Base-by-base conservation (phyloP, 2,329 filamentous ascomycete species). In the Hysterium pulicare region DNA sequence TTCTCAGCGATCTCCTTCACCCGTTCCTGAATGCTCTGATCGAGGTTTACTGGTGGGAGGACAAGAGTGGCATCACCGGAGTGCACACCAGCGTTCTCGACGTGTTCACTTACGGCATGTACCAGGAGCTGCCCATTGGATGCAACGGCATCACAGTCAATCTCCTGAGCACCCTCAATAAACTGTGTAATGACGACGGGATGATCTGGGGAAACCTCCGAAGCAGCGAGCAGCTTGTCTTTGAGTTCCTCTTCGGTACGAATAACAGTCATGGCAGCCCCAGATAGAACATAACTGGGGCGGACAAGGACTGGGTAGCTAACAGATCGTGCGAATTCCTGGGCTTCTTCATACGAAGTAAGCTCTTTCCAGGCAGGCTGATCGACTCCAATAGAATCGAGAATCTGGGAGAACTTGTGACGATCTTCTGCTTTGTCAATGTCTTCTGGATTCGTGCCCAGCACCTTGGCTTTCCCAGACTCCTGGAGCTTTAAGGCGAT, bases 321-420 rank as follows among this genome's bases (percentile, higher is more conserved):
- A 49, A 97, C 93, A 55, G 82, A 73, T 10, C 88, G 74, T 38
- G 90, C 90, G 58, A 97, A 98, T 49, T 79, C 74, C 72, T 90
- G 85, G n/a, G 90, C 93, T 16, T 87, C 93, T 48, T 84, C 74
- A 48, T 91, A 87, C 13, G 88, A 96, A 22, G 87, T 95, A 30
- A 97, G 82, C 68, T 98, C 93, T 71, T 95, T 95, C 93, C 93
- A 98, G 8, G 89, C 90, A 26, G 93, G 93, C 72, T 98, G 93
- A 66, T 97, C 91, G 42, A 98, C 83, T 46, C 90, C 91, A 57
- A 97, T 96, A 68, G 87, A 94, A 69, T 98, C 93, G 34, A 98
- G 79, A 51, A 97, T 97, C 60, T 90, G 86, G 17, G 91, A 96
- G 76, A 98, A 98, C 71, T 98, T 97, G 70, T 97, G 90, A 64